phyloP scores from a whole-genome alignment of 1,284 basidiomycete genomes.

The Exsudoporus floridanus region DNA sequence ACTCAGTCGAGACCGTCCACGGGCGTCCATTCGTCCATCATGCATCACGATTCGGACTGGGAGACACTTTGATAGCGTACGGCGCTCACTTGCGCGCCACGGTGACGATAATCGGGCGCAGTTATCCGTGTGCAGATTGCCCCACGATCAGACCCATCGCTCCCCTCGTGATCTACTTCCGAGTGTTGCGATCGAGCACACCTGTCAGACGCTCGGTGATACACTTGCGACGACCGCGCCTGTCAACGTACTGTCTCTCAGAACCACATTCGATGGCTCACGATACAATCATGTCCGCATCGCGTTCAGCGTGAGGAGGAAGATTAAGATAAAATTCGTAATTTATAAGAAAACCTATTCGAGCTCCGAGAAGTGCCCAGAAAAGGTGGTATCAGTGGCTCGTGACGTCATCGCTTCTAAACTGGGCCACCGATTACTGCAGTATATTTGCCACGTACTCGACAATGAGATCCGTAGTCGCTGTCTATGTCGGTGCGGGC shows the following conservation, averaged over 20 bases:
- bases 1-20: background rate
- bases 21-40: background rate
- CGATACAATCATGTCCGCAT: too few relatives aligned
- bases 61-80: too few relatives aligned
- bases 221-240: background rate
- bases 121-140: background rate
- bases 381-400: too few relatives aligned
- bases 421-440: background rate
- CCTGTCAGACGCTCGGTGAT: background rate
- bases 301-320: too few relatives aligned
- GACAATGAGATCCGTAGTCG: background rate
- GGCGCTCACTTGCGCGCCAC: too few relatives aligned
- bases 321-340: too few relatives aligned
- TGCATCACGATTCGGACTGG: background rate
- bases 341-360: too few relatives aligned
- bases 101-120: background rate
- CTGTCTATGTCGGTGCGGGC: slow-evolving; percentile 9
- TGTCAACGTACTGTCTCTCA: background rate
- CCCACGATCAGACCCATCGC: background rate
- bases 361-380: too few relatives aligned
- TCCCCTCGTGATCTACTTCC: too few relatives aligned
- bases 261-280: background rate
- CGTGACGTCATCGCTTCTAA: background rate
- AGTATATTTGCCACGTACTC: too few relatives aligned
- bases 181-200: background rate